Evolutionary conservation across 345 rosid species (phyloP).

Genomic region (Durio zibethinus): DNA sequence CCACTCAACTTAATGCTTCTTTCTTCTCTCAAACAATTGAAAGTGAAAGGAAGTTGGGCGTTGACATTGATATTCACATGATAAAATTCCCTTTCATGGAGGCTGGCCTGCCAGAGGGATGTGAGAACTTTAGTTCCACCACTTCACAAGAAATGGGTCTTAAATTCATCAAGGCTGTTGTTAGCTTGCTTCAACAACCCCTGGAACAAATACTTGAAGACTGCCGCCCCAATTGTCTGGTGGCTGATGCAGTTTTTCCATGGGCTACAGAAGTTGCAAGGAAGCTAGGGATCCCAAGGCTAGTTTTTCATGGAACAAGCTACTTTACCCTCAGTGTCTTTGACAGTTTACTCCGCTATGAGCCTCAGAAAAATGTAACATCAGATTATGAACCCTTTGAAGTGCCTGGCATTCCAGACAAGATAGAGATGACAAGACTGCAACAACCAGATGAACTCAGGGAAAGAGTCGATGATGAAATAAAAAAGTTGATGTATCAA

Average conservation of each 20-base stretch:
- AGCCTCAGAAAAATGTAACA: slow-evolving; percentile 30
- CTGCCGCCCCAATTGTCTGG: slow-evolving; percentile 33
- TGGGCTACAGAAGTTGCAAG: slow-evolving; percentile 49
- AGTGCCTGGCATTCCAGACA: slow-evolving; percentile 30
- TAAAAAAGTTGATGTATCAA: not conserved
- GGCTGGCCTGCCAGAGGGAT: slow-evolving; percentile 32
- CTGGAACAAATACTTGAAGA: slow-evolving; percentile 10
- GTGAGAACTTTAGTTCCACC: slow-evolving; percentile 11
- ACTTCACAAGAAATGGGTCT: not conserved
- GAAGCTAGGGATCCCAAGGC: slow-evolving; percentile 41
- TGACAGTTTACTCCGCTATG: slow-evolving; percentile 14
- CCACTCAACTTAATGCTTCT: slow-evolving; percentile 45
- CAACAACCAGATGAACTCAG: slow-evolving; percentile 3
- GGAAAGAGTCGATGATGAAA: not conserved
- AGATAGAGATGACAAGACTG: slow-evolving; percentile 21
- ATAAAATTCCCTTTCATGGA: slow-evolving; percentile 32
- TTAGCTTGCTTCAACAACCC: not conserved
- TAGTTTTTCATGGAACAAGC: slow-evolving; percentile 52
- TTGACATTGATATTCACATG: slow-evolving; percentile 18
- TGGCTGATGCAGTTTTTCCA: slow-evolving; percentile 51
- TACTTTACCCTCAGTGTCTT: slow-evolving; percentile 25
- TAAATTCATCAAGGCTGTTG: slow-evolving; percentile 15
- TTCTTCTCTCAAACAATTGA: slow-evolving; percentile 32
- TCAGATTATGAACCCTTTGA: slow-evolving; percentile 38
- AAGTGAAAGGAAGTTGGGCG: slow-evolving; percentile 14